Conservation (phyloP, 148 eudicot species). For the Rhododendron simsii region DNA sequence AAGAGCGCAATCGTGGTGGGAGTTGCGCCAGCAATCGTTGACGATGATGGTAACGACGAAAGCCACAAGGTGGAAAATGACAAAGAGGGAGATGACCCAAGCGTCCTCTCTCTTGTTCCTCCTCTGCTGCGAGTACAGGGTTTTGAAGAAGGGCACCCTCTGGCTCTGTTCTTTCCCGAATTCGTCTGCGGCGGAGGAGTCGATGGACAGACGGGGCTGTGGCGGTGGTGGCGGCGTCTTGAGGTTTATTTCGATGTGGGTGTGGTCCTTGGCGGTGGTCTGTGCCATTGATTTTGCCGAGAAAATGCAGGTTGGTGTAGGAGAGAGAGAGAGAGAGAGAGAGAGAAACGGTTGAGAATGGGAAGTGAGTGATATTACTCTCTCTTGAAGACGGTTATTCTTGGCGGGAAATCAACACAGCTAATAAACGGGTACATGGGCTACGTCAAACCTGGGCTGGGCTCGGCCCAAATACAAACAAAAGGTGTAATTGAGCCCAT, state of each 20-base stretch:
- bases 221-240: conserved; percentile 18
- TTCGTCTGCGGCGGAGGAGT: conserved; percentile 11
- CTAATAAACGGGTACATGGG: not conserved
- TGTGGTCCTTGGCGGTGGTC: conserved; percentile 18
- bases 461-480: not conserved
- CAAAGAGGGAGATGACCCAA: conserved; percentile 70
- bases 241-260: conserved; percentile 23
- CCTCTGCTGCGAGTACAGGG: conserved; percentile 48
- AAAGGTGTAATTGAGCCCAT: not conserved
- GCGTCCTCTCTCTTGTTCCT: conserved; percentile 50
- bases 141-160: conserved; percentile 54
- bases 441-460: not conserved
- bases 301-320: not conserved
- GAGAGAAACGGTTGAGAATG: conserved; percentile 6
- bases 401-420: conserved; percentile 17
- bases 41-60: conserved; percentile 56
- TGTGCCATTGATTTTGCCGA: conserved; percentile 23
- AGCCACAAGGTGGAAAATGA: conserved; percentile 51
- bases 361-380: not conserved
- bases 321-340: conserved; percentile 3
- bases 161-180: conserved; percentile 22
- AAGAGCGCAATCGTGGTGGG: conserved; percentile 52
- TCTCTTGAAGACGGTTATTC: not conserved
- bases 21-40: conserved; percentile 66
- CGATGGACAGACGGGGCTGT: conserved; percentile 11